Evolutionary conservation across 2,329 filamentous ascomycete genomes (phyloP).

Genomic region (Fusarium nisikadoi): DNA sequence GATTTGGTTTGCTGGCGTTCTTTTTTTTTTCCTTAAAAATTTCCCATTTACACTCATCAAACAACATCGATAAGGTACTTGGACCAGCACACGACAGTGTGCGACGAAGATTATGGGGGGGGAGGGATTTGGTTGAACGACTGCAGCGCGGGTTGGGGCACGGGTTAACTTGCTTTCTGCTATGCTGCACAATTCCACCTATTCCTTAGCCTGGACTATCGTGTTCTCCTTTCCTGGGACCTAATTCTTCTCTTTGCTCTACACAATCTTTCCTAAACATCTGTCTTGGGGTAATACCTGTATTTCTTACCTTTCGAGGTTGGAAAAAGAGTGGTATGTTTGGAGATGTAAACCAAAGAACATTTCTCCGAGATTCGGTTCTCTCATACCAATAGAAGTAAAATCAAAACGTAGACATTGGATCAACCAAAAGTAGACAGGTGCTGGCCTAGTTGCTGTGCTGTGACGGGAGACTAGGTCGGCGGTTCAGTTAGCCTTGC

Average conservation of each 20-base stretch:
- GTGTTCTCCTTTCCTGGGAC: slow-evolving; percentile 19
- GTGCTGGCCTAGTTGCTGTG: slow-evolving; percentile 20
- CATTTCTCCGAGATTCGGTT: slow-evolving; percentile 15
- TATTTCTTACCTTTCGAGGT: slow-evolving; percentile 9
- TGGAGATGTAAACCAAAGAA: slow-evolving; percentile 27
- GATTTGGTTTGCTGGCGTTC: slow-evolving; percentile 37
- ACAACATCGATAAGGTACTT: slow-evolving; percentile 32
- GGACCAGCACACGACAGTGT: slow-evolving; percentile 26
- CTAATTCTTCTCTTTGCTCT: slow-evolving; percentile 37
- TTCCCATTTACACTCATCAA: slow-evolving; percentile 26
- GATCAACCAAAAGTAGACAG: slow-evolving; percentile 34
- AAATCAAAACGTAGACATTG: slow-evolving; percentile 35
- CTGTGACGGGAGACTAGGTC: slow-evolving; percentile 6
- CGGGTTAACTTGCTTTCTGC: slow-evolving; percentile 46
- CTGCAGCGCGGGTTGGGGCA: slow-evolving; percentile 43
- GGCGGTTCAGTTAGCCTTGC: slow-evolving; percentile 27
- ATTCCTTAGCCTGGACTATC: slow-evolving; percentile 34
- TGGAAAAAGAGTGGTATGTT: slow-evolving; percentile 17
- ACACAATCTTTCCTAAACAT: slow-evolving; percentile 36
- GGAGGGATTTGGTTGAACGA: slow-evolving; percentile 38
- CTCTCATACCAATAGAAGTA: slow-evolving; percentile 32
- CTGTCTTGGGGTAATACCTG: slow-evolving; percentile 21
- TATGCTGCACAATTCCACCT: slow-evolving; percentile 46
- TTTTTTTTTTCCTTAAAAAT: slow-evolving; percentile 23
- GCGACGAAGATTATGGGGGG: slow-evolving; percentile 35